These are phyloP conservation scores for Scutellaria galericulata DNA, from an alignment of 257 asterid genomes.

Conservation along the genomic window DNA sequence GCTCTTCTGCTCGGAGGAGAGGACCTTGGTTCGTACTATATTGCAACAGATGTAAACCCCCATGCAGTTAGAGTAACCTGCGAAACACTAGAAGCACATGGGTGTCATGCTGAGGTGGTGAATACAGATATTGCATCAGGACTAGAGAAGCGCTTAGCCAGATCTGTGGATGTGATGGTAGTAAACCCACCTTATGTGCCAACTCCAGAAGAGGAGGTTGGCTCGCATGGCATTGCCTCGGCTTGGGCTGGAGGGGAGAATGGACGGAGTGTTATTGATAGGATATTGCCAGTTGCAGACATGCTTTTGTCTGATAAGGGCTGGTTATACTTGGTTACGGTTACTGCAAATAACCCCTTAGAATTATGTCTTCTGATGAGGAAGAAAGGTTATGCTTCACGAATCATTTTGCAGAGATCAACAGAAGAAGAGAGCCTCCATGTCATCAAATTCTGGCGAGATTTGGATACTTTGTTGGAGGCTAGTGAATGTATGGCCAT, in stretches of 20 bases:
- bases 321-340: conserved; percentile 83
- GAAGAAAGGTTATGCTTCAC: conserved; percentile 80
- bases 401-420: conserved; percentile 78
- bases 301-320: conserved; percentile 80
- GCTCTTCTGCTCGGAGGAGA: conserved; percentile 69
- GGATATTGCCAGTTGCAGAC: conserved; percentile 84
- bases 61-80: conserved; percentile 70
- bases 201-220: conserved; percentile 95
- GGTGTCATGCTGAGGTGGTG: conserved; percentile 72
- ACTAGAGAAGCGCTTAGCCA: conserved; percentile 58
- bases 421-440: conserved; percentile 96
- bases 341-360: conserved; percentile 70
- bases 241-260: conserved; percentile 98
- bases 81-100: conserved; percentile 75
- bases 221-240: conserved; percentile 72
- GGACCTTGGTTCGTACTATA: conserved; percentile 42
- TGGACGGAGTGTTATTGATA: conserved; percentile 81
- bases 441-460: conserved; percentile 88
- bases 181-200: conserved; percentile 99
- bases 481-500: conserved; percentile 39
- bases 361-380: conserved; percentile 82
- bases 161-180: conserved; percentile 80
- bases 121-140: conserved; percentile 76
- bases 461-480: conserved; percentile 52
- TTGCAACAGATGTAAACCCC: conserved; percentile 89